Evolutionary conservation across 768 basidiomycete species (phyloP), one percentile per base, ranked within the genome.

Genomic region (Agaricus blazei): DNA sequence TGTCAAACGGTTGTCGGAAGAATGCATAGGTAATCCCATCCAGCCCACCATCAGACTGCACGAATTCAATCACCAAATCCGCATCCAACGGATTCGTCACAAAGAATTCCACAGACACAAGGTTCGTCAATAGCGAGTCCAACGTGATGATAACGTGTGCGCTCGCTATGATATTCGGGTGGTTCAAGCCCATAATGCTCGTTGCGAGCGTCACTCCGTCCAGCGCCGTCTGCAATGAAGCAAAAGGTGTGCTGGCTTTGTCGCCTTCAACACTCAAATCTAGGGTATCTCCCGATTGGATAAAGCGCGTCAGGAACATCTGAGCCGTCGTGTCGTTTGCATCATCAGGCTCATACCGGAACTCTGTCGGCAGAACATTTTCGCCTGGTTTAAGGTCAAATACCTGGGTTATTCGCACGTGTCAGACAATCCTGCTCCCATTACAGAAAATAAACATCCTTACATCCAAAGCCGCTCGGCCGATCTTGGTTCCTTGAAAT

Each of bases 241-340:
- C 72, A 64, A 85, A 87, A 2, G 87, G 86, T 2, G 84, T 80
- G 62, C 85, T 82, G 15, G 67, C 62, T 2, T 67, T 54, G 62
- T 88, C 86, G 24, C 88, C 88, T 58, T 79, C 68, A 62, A 88
- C 83, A 0, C 72, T 75, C 55, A 87, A 64, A 5, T 78, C 70
- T 34, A 89, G 64, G 7, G 60, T 52, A 42, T 77, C 64, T 26
- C 70, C 73, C 0, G 75, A 77, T 65, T 83, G 81, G 42, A 89
- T 74, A 67, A 87, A 88, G 34, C 71, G 64, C 8, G 78, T 73
- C 58, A 87, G 64, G 73, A 89, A 88, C 27, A 68, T 65, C 73
- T 82, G 81, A 3, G 87, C 86, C 24, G 73, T 68, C 3, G 86
- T 87, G 62, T 88, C 79, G 59, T 87, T 87, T 9, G 83, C 77